phyloP scores from a whole-genome alignment of 176 grass and related monocot species.

The Triticum timopheevii region DNA sequence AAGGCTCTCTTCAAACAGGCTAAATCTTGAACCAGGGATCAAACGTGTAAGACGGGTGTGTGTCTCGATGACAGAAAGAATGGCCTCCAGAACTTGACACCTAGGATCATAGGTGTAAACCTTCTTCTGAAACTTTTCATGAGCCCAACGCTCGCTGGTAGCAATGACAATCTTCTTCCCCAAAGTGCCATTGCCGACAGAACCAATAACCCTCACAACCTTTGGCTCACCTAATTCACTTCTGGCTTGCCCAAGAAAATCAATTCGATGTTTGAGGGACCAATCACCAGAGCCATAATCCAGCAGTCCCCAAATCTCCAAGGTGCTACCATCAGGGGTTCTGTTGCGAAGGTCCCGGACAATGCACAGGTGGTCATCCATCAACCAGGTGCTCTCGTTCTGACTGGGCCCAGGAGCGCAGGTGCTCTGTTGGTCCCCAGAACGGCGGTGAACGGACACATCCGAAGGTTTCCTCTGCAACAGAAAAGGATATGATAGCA shows the following conservation, averaged over 20 bases:
- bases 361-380: background rate
- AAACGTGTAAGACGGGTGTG: rapidly evolving
- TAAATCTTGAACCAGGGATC: background rate
- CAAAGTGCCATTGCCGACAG: background rate
- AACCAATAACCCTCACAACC: background rate
- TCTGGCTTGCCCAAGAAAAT: background rate
- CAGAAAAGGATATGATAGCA: background rate
- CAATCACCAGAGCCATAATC: conserved; percentile 1
- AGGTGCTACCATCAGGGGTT: background rate
- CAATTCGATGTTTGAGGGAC: background rate
- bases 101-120: background rate
- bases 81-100: background rate
- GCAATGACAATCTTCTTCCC: background rate
- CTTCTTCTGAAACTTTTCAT: background rate
- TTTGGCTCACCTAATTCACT: background rate
- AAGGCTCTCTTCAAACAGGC: background rate
- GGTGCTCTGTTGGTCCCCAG: background rate
- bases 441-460: background rate
- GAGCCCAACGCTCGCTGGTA: background rate
- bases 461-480: background rate
- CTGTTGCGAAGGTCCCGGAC: background rate
- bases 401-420: background rate
- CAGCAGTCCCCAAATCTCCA: background rate
- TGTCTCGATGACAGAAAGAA: background rate
- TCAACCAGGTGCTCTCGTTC: background rate